Percentiles rank a stretch among this genome's conserved stretches.
phyloP scores from a whole-genome alignment of 2,329 filamentous ascomycete genomes.

The Beauveria varroae region DNA sequence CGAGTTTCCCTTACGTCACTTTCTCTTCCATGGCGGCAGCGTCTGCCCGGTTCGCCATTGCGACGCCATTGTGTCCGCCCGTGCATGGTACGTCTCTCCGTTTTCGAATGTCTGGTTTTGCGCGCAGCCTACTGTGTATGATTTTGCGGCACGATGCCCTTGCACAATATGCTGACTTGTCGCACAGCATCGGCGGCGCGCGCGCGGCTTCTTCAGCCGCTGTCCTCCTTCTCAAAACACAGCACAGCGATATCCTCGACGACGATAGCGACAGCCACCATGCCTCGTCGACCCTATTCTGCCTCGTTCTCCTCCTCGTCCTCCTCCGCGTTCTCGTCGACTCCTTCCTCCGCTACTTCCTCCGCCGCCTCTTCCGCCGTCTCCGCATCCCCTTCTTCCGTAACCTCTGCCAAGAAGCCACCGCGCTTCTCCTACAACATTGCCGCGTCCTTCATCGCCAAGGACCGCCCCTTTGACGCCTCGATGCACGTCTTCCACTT shows the following conservation, averaged over 20 bases:
- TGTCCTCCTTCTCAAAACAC: background rate
- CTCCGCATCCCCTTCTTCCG: constrained; percentile 10
- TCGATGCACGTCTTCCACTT: constrained; percentile 66
- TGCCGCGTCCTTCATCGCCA: constrained; percentile 68
- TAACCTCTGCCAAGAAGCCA: constrained; percentile 17
- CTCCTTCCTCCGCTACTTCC: constrained; percentile 8
- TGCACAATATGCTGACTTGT: background rate
- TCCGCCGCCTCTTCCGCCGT: background rate
- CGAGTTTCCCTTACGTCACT: constrained; percentile 4
- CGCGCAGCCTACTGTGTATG: background rate
- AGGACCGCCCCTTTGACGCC: constrained; percentile 61
- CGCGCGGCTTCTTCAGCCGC: constrained; percentile 1
- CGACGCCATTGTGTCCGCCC: constrained; percentile 3
- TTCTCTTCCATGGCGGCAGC: constrained; percentile 1
- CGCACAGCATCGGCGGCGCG: background rate
- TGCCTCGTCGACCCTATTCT: constrained; percentile 1
- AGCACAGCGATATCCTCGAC: background rate
- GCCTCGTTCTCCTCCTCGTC: constrained; percentile 2
- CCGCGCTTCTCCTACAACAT: constrained; percentile 57
- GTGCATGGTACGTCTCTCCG: background rate
- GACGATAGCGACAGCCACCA: background rate
- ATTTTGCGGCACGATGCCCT: too few species aligned
- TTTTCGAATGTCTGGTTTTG: background rate
- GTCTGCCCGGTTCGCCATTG: constrained; percentile 9
- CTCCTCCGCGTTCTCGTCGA: constrained; percentile 15